Base-by-base conservation (phyloP, 305 asterid genomes). In the Fraxinus baroniana region DNA sequence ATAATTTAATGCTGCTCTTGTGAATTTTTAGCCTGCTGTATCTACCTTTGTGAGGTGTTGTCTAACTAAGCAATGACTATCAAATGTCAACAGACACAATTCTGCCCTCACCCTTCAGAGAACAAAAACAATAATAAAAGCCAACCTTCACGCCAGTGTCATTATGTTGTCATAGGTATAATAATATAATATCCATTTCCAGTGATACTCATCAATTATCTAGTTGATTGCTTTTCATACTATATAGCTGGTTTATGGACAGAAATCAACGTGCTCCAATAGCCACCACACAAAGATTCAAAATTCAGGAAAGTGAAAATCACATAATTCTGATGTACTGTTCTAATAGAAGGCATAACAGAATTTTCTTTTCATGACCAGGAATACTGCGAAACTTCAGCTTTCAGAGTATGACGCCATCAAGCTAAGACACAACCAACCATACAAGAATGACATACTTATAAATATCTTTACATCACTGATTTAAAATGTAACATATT, bases 1-100 rank as follows among this genome's bases (percentile, higher is more conserved):
- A 83, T 76, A 64, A 24, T 70, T 30, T 13, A 74, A 66, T 57
- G 15, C 79, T 83, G 26, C 79, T 83, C 44, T 8, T 33, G 73
- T 32, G 78, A 57, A 32, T 17, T 74, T 32, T 70, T 57, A 73
- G 33, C 72, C 39, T 77, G 81, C 68, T 64, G 36, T 24, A 66
- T 78, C 68, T 20, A 52, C 77, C 66, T 68, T 4, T 12, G 36
- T 68, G 12, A 30, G 41, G 10, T 30, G 20, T 3, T 30, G 10
- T 70, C 75, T 70, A 30, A 70, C 44, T 22, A 32, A 33, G 26
- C 41, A 30, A 30, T 15, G 76, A 32, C 9, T 30, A 28, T 30
- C 39, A 68, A 68, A 68, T 66, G 17, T 26, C 72, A 26, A 66
- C 15, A 62, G 33, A 64, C 33, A 64, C 35, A 64, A 64, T 32